phyloP scores from a whole-genome alignment of 495 filamentous ascomycete species.

The Lindgomyces ingoldianus region DNA sequence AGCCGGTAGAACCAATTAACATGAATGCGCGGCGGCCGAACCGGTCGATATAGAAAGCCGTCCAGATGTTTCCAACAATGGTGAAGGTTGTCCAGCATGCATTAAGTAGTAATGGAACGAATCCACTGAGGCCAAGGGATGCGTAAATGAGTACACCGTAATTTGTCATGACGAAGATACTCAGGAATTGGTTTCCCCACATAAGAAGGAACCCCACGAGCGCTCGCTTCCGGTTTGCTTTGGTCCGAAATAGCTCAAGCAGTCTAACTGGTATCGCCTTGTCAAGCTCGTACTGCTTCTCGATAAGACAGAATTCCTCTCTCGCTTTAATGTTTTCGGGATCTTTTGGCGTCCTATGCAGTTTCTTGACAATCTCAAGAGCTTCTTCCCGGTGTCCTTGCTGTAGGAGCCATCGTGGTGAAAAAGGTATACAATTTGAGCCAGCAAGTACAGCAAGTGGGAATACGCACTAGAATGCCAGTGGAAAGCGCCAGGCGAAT shows the following conservation, averaged over 20 bases:
- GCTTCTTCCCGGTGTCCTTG: conserved; percentile 49
- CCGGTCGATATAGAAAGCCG: conserved; percentile 51
- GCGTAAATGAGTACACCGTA: conserved; percentile 55
- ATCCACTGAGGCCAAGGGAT: conserved; percentile 49
- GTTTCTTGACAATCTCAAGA: conserved; percentile 40
- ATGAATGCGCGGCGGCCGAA: conserved; percentile 52
- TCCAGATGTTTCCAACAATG: conserved; percentile 52
- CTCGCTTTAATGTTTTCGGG: conserved; percentile 43
- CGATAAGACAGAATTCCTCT: conserved; percentile 48
- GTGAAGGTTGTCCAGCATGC: conserved; percentile 53
- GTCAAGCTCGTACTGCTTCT: conserved; percentile 48
- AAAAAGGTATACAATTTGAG: conserved; percentile 48
- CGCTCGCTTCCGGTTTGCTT: conserved; percentile 50
- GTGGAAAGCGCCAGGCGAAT: conserved; percentile 52
- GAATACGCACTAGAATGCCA: conserved; percentile 49
- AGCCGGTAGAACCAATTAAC: conserved; percentile 49
- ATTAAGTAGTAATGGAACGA: conserved; percentile 53
- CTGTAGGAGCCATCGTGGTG: conserved; percentile 52
- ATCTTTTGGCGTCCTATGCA: conserved; percentile 44
- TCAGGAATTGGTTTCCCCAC: conserved; percentile 42
- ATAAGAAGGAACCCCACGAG: conserved; percentile 33
- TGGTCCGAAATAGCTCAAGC: conserved; percentile 47
- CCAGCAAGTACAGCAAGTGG: conserved; percentile 48
- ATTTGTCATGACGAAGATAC: conserved; percentile 51
- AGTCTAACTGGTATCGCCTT: conserved; percentile 34